Evolutionary conservation across 352 stramenopile genomes (phyloP), one percentile per base, ranked within the genome.

Genomic region (Pythium brachiatum): DNA sequence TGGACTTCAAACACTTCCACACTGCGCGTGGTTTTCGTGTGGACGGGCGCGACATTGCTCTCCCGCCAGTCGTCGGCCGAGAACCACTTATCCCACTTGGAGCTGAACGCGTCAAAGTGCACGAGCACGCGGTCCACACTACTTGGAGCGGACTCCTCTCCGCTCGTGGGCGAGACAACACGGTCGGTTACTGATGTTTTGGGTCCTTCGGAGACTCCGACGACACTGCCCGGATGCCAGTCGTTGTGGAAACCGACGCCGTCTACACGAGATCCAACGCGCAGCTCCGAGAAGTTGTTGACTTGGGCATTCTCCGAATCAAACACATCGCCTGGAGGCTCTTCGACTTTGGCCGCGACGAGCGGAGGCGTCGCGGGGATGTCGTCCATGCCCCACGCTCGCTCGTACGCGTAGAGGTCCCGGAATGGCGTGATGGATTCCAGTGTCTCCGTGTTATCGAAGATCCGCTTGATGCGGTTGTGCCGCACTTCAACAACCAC

Each of bases 21-120:
- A 13, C 26, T 59, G 26, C 62, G 51, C 11, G 57, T 79, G 1
- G 74, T 78, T 16, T 69, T 82, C 20, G 72, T 74, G 27, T 83
- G 59, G 20, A 86, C 55, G 4, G 79, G 76, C 21, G 75, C 41
- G 16, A 92, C 53, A n/a, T 76, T 74, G 27, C 78, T 70, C 18
- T 83, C 66, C 13, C 65, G 64, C 83, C 83, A 92, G 43, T 92
- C 83, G 15, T 64, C 51, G 7, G 53, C 53, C 1, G 71, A 73
- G 57, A 86, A 92, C 83, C 81, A 92, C 41, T 84, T 87, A 50
- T 90, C 79, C 76, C 75, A 90, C 55, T 89, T 90, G 54, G 66
- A 69, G 51, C 75, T 88, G 50, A 86, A 85, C 7, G 75, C 76
- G 53, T 92, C 83, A 38, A 92, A 92, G 47, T 90, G 81, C 34